Percentiles rank a stretch among this genome's conserved stretches.
These are phyloP conservation scores for Oenanthe javanica DNA, from an alignment of 140 eudicot genomes.

Conservation along the genomic window DNA sequence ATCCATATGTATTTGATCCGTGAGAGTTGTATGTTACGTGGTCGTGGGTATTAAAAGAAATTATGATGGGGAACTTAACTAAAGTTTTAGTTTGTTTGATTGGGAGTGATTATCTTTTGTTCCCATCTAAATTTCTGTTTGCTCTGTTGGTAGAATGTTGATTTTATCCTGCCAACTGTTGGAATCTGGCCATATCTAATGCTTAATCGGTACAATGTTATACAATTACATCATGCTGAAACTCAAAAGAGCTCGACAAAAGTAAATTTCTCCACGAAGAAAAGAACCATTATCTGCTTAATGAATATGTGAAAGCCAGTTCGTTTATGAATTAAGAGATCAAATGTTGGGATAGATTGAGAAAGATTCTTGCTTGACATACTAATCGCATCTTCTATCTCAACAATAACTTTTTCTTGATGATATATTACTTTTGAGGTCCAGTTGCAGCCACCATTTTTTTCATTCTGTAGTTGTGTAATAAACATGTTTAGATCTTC, in stretches of 20 bases:
- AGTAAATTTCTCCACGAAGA: neutral
- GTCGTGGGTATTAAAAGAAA: neutral
- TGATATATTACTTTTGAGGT: neutral
- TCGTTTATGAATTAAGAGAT: neutral
- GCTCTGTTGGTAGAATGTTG: neutral
- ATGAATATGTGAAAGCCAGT: neutral
- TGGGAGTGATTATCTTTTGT: neutral
- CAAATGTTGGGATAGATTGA: neutral
- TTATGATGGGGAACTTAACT: neutral
- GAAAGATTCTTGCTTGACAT: neutral
- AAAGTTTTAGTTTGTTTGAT: neutral
- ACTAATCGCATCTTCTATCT: neutral
- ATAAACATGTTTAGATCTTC: neutral
- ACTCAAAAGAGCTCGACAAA: neutral
- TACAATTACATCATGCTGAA: neutral
- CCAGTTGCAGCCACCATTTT: neutral
- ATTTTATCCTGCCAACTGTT: too few relatives aligned
- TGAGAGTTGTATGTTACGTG: constrained; percentile 4
- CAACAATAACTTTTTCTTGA: neutral
- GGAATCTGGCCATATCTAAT: neutral
- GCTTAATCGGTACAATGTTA: neutral
- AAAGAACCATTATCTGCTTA: neutral
- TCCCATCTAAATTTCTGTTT: too few relatives aligned
- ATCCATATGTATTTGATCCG: constrained; percentile 26
- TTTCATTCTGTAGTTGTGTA: too few relatives aligned